Percentiles rank a stretch among this genome's conserved stretches.
Evolutionary conservation across 495 filamentous ascomycete species (phyloP).

Genomic region (Xylaria grammica): DNA sequence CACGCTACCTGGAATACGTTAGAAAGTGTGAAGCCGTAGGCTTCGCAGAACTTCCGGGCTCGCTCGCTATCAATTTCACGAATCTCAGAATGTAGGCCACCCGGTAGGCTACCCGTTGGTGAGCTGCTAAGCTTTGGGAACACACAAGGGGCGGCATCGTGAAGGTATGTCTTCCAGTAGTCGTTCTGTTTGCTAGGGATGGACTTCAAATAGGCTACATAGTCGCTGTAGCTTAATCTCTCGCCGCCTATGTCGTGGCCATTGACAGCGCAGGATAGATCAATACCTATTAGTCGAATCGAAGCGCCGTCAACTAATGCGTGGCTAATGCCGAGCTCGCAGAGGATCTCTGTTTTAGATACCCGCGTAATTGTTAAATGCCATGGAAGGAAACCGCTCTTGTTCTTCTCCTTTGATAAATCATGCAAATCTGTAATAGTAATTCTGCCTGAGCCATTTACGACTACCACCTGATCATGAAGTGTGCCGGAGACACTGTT

Average conservation of each 20-base stretch:
- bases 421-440: too few relatives aligned
- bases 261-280: constrained; percentile 2
- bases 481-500: too few relatives aligned
- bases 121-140: constrained; percentile 18
- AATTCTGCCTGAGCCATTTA: too few relatives aligned
- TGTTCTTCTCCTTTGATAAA: too few relatives aligned
- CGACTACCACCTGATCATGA: too few relatives aligned
- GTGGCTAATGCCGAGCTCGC: constrained; percentile 62
- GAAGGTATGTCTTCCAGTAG: constrained; percentile 8
- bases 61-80: too few relatives aligned
- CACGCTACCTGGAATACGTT: constrained; percentile 56
- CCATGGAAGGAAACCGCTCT: too few relatives aligned
- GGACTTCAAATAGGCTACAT: neutral
- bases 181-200: neutral
- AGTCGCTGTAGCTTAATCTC: constrained; percentile 3
- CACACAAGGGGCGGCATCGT: neutral
- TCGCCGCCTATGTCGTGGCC: neutral
- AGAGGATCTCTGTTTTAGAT: constrained; percentile 27
- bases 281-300: neutral
- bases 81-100: too few relatives aligned
- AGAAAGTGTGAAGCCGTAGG: constrained; percentile 37
- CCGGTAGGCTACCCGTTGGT: neutral
- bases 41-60: constrained; percentile 36
- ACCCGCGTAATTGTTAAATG: too few relatives aligned
- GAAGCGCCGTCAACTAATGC: constrained; percentile 58